Evolutionary conservation across 345 rosid genomes (phyloP).

Genomic region (Erodium maritimum): DNA sequence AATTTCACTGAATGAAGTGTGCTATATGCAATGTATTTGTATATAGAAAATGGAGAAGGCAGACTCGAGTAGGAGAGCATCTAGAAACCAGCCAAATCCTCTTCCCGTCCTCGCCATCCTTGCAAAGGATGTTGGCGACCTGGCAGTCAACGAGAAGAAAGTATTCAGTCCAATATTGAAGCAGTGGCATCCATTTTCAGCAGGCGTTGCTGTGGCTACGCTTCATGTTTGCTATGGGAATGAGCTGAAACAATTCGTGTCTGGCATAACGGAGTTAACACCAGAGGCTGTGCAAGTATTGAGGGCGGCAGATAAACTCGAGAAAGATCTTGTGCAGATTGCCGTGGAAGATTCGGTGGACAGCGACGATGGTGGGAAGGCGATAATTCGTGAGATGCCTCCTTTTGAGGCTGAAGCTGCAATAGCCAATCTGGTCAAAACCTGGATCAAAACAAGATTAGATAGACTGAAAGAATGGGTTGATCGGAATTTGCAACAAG

Average conservation of each 20-base stretch:
- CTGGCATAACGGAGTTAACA: conserved; percentile 68
- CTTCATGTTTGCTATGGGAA: conserved; percentile 92
- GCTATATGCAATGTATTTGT: too few species aligned
- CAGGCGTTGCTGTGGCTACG: conserved; percentile 96
- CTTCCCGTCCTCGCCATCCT: conserved; percentile 90
- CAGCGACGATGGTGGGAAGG: conserved; percentile 97
- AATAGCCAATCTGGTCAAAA: conserved; percentile 77
- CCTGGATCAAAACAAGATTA: conserved; percentile 65
- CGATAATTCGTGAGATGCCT: conserved; percentile 96
- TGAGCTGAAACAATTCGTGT: conserved; percentile 79
- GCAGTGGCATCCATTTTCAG: conserved; percentile 97
- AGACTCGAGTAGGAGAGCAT: conserved; percentile 91
- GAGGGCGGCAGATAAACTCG: conserved; percentile 92
- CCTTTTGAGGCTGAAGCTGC: conserved; percentile 92
- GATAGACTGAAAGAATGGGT: conserved; percentile 88
- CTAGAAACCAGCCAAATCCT: conserved; percentile 64
- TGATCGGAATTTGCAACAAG: conserved; percentile 84
- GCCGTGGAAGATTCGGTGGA: conserved; percentile 98
- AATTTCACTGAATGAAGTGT: too few species aligned
- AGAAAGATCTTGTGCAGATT: conserved; percentile 93
- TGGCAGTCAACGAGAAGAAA: conserved; percentile 65
- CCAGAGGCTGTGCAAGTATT: conserved; percentile 83
- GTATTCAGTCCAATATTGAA: conserved; percentile 86
- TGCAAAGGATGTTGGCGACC: conserved; percentile 88
- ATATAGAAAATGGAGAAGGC: conserved; percentile 90